Percentiles rank a stretch among this genome's conserved stretches.
These are phyloP conservation scores for Telfairia occidentalis DNA, from an alignment of 331 rosid species.

Conservation along the genomic window DNA sequence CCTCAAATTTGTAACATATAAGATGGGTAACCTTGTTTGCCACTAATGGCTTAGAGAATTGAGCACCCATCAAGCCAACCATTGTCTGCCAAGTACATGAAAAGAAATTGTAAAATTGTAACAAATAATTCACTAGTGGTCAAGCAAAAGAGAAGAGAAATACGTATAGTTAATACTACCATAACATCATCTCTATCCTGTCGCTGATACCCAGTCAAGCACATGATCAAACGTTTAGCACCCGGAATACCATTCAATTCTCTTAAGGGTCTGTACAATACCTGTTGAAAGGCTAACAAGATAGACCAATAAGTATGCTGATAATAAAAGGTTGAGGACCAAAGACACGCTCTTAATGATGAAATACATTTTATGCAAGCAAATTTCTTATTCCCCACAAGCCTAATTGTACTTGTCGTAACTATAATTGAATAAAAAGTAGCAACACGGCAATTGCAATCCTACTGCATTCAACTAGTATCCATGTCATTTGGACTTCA, in stretches of 20 bases:
- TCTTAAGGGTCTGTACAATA: slow-evolving; percentile 67
- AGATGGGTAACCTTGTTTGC: slow-evolving; percentile 89
- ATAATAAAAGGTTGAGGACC: background rate
- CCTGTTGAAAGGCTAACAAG: slow-evolving; percentile 34
- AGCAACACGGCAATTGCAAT: background rate
- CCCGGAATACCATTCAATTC: slow-evolving; percentile 67
- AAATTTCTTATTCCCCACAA: background rate
- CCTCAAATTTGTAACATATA: slow-evolving; percentile 90
- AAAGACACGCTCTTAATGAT: background rate
- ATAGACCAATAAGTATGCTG: slow-evolving; percentile 2
- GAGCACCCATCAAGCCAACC: slow-evolving; percentile 83
- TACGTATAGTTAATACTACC: slow-evolving; percentile 34
- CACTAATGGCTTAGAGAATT: slow-evolving; percentile 77
- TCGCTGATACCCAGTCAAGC: slow-evolving; percentile 90
- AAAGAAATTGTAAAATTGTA: background rate
- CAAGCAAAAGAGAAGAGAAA: background rate
- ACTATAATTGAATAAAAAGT: background rate
- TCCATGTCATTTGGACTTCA: background rate
- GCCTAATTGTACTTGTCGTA: background rate
- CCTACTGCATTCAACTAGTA: background rate
- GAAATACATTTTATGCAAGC: background rate
- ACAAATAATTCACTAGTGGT: background rate
- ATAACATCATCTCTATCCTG: slow-evolving; percentile 92
- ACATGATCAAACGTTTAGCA: slow-evolving; percentile 46
- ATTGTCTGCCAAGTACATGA: slow-evolving; percentile 35